Conservation (phyloP, 2,329 filamentous ascomycete genomes). For the Colletotrichum abscissum region DNA sequence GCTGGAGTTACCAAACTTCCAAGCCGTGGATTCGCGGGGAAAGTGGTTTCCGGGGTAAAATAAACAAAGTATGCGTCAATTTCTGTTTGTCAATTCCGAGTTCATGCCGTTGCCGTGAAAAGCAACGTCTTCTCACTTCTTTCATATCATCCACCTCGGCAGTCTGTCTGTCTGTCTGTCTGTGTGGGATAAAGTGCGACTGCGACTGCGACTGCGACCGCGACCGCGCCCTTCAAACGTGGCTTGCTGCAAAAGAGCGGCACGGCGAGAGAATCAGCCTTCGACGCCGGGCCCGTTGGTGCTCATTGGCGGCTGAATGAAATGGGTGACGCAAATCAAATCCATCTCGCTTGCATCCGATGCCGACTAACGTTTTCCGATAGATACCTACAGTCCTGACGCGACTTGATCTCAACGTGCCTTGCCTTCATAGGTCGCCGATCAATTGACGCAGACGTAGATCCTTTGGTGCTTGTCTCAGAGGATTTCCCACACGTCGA, state of each 20-base stretch:
- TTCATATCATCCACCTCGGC: background rate
- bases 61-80: background rate
- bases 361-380: too few species aligned
- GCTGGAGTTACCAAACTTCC: background rate
- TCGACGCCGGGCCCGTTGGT: background rate
- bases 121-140: background rate
- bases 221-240: background rate
- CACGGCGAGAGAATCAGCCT: background rate
- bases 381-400: too few species aligned
- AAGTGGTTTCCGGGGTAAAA: constrained; percentile 10
- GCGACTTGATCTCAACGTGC: background rate
- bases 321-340: background rate
- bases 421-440: background rate
- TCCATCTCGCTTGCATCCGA: background rate
- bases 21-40: constrained; percentile 35
- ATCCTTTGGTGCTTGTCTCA: background rate
- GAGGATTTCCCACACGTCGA: background rate
- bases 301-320: constrained; percentile 10
- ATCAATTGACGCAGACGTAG: background rate
- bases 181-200: too few species aligned
- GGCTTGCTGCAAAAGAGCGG: background rate
- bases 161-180: too few species aligned
- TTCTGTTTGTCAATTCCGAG: background rate
- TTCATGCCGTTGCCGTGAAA: background rate
- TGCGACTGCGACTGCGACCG: background rate